These are phyloP conservation scores for Vigna angularis DNA, from an alignment of 306 rosid genomes.

Conservation along the genomic window DNA sequence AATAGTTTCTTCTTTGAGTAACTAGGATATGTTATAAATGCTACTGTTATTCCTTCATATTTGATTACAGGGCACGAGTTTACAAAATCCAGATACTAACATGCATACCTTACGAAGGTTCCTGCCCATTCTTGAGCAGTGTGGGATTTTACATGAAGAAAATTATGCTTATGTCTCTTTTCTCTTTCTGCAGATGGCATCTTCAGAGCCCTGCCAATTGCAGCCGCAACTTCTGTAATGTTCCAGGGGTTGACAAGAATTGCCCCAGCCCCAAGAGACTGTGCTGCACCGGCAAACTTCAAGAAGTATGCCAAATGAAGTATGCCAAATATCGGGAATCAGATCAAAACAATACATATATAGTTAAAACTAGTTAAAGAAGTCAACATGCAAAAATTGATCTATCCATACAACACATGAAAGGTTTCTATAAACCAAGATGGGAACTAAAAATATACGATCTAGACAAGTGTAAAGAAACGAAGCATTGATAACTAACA, in stretches of 20 bases:
- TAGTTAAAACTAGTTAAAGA: not conserved
- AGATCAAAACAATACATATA: slow-evolving; percentile 38
- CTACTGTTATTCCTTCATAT: not conserved
- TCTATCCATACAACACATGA: not conserved
- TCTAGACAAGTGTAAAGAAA: slow-evolving; percentile 8
- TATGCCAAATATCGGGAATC: slow-evolving; percentile 24
- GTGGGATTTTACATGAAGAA: slow-evolving; percentile 77
- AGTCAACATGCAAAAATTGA: slow-evolving; percentile 23
- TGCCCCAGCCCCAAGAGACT: slow-evolving; percentile 98
- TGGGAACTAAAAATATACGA: not conserved
- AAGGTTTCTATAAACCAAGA: slow-evolving; percentile 20
- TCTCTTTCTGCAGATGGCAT: slow-evolving; percentile 81
- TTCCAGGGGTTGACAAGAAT: slow-evolving; percentile 96
- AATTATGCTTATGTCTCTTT: slow-evolving; percentile 84
- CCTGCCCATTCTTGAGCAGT: slow-evolving; percentile 99
- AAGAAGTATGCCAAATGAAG: slow-evolving; percentile 41
- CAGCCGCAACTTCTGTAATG: slow-evolving; percentile 82
- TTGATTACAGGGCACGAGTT: not conserved
- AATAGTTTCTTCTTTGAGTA: not conserved
- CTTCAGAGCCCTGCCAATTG: slow-evolving; percentile 76
- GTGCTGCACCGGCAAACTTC: slow-evolving; percentile 99
- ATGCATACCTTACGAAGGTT: slow-evolving; percentile 85
- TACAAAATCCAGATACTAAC: slow-evolving; percentile 14
- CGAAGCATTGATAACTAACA: not conserved
- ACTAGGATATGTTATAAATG: not conserved